Conservation (phyloP, 192 early-diverging fungal genomes). For the Neocallimastix lanati region DNA sequence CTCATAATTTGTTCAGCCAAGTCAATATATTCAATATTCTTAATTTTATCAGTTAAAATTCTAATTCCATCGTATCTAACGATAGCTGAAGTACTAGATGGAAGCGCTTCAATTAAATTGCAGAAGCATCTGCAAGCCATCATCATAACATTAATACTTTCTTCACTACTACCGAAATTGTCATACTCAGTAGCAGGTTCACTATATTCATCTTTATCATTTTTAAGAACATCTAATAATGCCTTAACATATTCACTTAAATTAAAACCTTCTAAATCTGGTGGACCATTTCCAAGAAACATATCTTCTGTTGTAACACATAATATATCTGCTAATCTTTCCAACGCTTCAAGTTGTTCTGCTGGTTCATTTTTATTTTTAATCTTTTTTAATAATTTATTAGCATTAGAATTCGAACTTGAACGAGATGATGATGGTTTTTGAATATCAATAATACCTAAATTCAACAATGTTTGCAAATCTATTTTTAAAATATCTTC, state of each 20-base stretch:
- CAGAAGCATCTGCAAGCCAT: slow-evolving; percentile 76
- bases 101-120: slow-evolving; percentile 79
- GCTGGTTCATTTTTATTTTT: background rate
- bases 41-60: slow-evolving; percentile 54
- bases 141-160: slow-evolving; percentile 34
- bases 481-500: background rate
- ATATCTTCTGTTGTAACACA: background rate
- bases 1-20: slow-evolving; percentile 72
- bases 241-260: background rate
- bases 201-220: background rate
- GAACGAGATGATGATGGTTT: background rate
- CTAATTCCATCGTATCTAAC: slow-evolving; percentile 47
- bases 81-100: slow-evolving; percentile 36
- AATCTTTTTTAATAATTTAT: background rate
- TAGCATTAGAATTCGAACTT: background rate
- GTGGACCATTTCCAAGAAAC: background rate
- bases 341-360: background rate
- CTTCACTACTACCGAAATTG: background rate
- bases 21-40: slow-evolving; percentile 79
- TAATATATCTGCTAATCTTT: background rate
- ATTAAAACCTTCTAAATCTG: background rate
- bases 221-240: background rate
- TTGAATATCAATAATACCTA: background rate
- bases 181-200: background rate
- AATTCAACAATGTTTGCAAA: background rate